Percentiles rank a stretch among this genome's conserved stretches.
Evolutionary conservation across 192 early-diverging fungal species (phyloP).

Genomic region (Neocallimastix lanati): DNA sequence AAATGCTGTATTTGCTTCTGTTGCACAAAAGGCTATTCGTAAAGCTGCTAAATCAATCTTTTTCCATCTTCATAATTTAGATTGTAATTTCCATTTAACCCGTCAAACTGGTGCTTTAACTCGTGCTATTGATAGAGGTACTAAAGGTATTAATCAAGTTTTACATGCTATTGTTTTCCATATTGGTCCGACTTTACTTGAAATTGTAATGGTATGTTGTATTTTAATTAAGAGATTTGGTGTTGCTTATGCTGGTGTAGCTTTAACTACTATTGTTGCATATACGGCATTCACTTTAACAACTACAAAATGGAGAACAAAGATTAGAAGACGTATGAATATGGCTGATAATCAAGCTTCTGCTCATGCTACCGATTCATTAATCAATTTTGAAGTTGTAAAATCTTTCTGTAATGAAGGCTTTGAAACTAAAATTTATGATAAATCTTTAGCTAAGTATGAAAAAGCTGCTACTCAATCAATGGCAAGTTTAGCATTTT

Average conservation of each 20-base stretch:
- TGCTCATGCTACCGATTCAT: constrained; percentile 78
- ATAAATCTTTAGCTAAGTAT: constrained; percentile 72
- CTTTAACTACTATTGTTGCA: constrained; percentile 44
- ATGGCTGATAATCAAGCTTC: constrained; percentile 90
- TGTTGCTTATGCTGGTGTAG: constrained; percentile 44
- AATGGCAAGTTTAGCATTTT: constrained; percentile 62
- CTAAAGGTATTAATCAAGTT: constrained; percentile 90
- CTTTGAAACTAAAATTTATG: constrained; percentile 78
- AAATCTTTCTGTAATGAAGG: constrained; percentile 92
- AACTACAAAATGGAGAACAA: constrained; percentile 69
- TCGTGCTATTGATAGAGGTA: constrained; percentile 86
- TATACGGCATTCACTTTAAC: constrained; percentile 33
- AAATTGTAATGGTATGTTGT: constrained; percentile 87
- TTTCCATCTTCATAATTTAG: constrained; percentile 70
- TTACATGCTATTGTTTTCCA: constrained; percentile 90
- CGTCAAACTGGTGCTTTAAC: constrained; percentile 93
- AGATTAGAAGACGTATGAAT: constrained; percentile 80
- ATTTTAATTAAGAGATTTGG: constrained; percentile 57
- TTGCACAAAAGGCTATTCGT: constrained; percentile 86
- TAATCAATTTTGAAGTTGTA: constrained; percentile 95
- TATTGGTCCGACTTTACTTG: constrained; percentile 79
- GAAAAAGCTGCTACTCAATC: constrained; percentile 86
- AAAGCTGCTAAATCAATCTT: constrained; percentile 73
- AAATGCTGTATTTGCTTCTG: constrained; percentile 82
- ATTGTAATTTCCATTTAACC: constrained; percentile 78